Percentiles rank a stretch among this genome's conserved stretches.
These are phyloP conservation scores for Starmerella lactis-condensi DNA, from an alignment of 805 yeast species.

Conservation along the genomic window DNA sequence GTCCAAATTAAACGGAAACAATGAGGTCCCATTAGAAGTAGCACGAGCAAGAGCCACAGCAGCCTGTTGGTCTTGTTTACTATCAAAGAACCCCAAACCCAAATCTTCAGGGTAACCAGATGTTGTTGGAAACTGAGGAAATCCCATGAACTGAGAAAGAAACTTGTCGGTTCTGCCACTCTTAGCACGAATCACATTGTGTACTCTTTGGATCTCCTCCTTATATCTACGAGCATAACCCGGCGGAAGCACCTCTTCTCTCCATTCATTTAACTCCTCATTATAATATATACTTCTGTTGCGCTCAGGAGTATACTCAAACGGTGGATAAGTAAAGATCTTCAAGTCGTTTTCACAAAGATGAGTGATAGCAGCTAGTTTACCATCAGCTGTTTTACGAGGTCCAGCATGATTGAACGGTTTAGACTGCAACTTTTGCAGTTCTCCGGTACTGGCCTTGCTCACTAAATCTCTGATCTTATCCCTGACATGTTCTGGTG, in stretches of 20 bases:
- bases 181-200: slow-evolving; percentile 8
- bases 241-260: slow-evolving; percentile 9
- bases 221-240: slow-evolving; percentile 8
- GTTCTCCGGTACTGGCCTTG: slow-evolving; percentile 5
- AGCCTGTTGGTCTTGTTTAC: no score
- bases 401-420: no score
- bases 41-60: no score
- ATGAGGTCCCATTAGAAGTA: no score
- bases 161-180: no score
- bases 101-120: no score
- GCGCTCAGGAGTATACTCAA: slow-evolving; percentile 8
- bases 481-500: slow-evolving; percentile 14
- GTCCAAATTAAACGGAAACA: no score
- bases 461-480: slow-evolving; percentile 13
- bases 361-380: slow-evolving; percentile 5
- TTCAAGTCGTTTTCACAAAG: slow-evolving; percentile 9
- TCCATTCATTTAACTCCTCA: slow-evolving; percentile 12
- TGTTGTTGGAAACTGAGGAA: no score
- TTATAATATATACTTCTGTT: slow-evolving; percentile 12
- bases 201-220: slow-evolving; percentile 9
- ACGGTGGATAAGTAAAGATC: slow-evolving; percentile 10
- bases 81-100: no score
- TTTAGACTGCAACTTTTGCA: no score
- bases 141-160: no score
- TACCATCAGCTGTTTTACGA: no score